phyloP scores from a whole-genome alignment of 1,284 basidiomycete genomes.

The Fomitopsis pinicola region DNA sequence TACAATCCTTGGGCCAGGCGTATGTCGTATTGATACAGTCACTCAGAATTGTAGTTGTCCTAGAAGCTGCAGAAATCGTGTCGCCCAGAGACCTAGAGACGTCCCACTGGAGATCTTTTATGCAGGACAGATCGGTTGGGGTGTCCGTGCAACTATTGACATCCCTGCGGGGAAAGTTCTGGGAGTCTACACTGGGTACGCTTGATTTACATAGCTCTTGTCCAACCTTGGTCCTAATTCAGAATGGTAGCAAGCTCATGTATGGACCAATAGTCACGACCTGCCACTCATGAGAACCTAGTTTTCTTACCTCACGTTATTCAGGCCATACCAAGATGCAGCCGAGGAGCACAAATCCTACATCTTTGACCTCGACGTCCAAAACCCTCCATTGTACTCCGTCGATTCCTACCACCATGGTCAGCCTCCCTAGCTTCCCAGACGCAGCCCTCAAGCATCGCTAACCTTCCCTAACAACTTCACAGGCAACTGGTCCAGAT shows the following conservation, averaged over 20 bases:
- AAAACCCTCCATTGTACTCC: slow-evolving; percentile 40
- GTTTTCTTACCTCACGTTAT: background rate
- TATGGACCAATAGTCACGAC: background rate
- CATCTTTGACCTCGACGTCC: slow-evolving; percentile 56
- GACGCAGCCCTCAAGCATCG: no score
- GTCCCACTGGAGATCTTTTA: slow-evolving; percentile 34
- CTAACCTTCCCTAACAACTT: background rate
- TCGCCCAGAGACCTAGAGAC: slow-evolving; percentile 33
- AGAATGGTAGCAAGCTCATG: background rate
- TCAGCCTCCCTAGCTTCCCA: slow-evolving; percentile 20
- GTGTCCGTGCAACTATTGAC: slow-evolving; percentile 29
- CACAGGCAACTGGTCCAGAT: slow-evolving; percentile 69
- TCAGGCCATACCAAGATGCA: slow-evolving; percentile 38
- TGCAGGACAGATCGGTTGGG: slow-evolving; percentile 32
- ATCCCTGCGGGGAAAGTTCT: slow-evolving; percentile 51
- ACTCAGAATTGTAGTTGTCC: slow-evolving; percentile 24
- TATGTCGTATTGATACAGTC: background rate
- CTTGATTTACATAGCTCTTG: background rate
- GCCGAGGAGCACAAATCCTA: slow-evolving; percentile 36
- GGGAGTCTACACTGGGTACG: slow-evolving; percentile 61
- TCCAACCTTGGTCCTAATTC: background rate
- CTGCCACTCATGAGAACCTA: background rate
- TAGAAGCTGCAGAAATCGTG: slow-evolving; percentile 28
- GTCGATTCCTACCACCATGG: slow-evolving; percentile 49
- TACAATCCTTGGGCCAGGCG: background rate